Base-by-base conservation (phyloP, 805 yeast genomes). In the Cyberlindnera xylosilytica region DNA sequence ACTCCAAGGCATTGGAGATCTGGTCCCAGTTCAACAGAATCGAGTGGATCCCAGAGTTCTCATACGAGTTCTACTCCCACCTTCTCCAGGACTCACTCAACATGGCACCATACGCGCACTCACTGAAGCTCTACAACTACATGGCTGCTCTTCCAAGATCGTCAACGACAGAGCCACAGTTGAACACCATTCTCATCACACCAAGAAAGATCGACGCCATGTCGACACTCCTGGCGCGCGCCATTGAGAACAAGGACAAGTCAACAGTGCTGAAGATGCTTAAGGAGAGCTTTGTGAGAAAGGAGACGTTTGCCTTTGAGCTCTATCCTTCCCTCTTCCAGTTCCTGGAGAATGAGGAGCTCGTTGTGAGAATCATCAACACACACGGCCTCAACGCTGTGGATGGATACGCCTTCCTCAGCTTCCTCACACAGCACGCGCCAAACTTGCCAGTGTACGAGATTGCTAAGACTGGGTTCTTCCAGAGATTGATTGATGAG, bases 11-110 rank as follows among this genome's bases (percentile, higher is more conserved):
- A 8, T 54, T 65, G 45, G 58, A 62, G 34, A 53, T 69, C 20
- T 65, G 68, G 67, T 38, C 53, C 4, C 64, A 62, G 31, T 66
- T 65, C 46, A 63, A 61, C 43, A 61, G 62, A 36, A 53, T 63
- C 39, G 61, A 57, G 15, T 69, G 70, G 70, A 62, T 68, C 6
- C 70, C 72, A 8, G 69, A 66, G 43, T 66, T 69, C 33, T 58
- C 70, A 1, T 63, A 64, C 38, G 64, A 64, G 13, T 69, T 68
- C 40, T 68, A 69, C 45, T 44, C 57, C 26, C 54, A 57, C 19
- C 48, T 67, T 10, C 54, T 69, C 44, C 54, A 63, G 16, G 62
- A 66, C 46, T 57, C 65, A 23, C 53, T 63, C 44, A 52, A 29
- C 15, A 16, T 28, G 13, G 43, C 57, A 22, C 38, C 45, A 16